Conservation (phyloP, 106 monocot species). For the Vanilla planifolia region DNA sequence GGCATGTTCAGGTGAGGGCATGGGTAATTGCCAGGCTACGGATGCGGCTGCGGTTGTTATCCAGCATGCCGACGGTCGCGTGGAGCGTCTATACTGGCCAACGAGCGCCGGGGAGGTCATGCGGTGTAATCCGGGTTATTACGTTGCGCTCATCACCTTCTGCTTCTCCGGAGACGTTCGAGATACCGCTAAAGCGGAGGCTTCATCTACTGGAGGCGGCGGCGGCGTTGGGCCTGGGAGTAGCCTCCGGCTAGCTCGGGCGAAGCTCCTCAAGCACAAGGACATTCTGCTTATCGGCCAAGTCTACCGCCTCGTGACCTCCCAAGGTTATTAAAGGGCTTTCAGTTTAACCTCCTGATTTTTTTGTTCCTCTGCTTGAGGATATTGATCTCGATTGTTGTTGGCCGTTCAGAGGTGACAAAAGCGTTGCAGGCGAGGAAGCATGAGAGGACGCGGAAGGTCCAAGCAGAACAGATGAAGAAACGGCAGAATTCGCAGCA, state of each 20-base stretch:
- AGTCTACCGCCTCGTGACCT: slow-evolving; percentile 51
- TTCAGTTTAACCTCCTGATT: no score
- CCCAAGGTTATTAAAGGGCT: slow-evolving; percentile 37
- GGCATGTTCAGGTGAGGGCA: slow-evolving; percentile 9
- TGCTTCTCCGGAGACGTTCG: slow-evolving; percentile 8
- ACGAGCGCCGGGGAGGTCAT: slow-evolving; percentile 45
- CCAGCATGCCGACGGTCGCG: slow-evolving; percentile 43
- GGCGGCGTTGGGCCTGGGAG: slow-evolving; percentile 8
- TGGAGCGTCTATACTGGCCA: slow-evolving; percentile 52
- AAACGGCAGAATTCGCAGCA: slow-evolving; percentile 9
- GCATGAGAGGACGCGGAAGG: slow-evolving; percentile 49
- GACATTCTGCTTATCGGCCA: slow-evolving; percentile 49
- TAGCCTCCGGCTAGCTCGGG: slow-evolving; percentile 32
- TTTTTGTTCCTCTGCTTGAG: no score
- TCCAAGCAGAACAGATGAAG: slow-evolving; percentile 20
- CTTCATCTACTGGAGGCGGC: no score
- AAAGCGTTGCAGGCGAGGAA: slow-evolving; percentile 61
- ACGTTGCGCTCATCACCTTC: slow-evolving; percentile 48
- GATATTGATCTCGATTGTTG: no score
- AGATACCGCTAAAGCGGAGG: background rate
- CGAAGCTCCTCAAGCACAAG: slow-evolving; percentile 41
- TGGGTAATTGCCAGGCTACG: slow-evolving; percentile 62
- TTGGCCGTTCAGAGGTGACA: slow-evolving; percentile 38
- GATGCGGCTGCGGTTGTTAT: slow-evolving; percentile 47
- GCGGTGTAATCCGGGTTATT: slow-evolving; percentile 51